Percentiles rank a stretch among this genome's conserved stretches.
phyloP scores from a whole-genome alignment of 306 rosid species.

The Cicer arietinum region DNA sequence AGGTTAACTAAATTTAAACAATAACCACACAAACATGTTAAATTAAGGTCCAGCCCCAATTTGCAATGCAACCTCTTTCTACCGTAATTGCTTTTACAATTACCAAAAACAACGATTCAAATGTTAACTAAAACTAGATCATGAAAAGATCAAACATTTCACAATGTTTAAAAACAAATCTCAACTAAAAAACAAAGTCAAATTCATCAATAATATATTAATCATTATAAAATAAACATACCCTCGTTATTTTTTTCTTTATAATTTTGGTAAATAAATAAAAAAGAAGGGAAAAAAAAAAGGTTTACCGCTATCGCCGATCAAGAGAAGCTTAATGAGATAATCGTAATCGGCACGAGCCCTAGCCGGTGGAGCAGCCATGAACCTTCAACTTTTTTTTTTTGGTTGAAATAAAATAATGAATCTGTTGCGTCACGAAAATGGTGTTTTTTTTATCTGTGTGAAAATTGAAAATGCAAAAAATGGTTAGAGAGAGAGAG shows the following conservation, averaged over 20 bases:
- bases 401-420: constrained; percentile 10
- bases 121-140: constrained; percentile 37
- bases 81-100: constrained; percentile 2
- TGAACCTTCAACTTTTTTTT: constrained; percentile 34
- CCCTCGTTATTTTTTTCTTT: neutral
- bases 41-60: constrained; percentile 10
- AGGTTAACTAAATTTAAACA: neutral
- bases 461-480: constrained; percentile 35
- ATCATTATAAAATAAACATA: constrained; percentile 1
- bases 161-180: constrained; percentile 8
- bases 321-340: constrained; percentile 91
- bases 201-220: neutral
- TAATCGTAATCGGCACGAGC: constrained; percentile 98
- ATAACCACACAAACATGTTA: constrained; percentile 23
- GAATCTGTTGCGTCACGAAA: constrained; percentile 35
- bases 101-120: constrained; percentile 24
- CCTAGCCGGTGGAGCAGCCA: constrained; percentile 99
- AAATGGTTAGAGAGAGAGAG: neutral
- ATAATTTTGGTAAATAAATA: too few relatives aligned
- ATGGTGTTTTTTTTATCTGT: constrained; percentile 42
- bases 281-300: neutral
- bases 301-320: constrained; percentile 88
- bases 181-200: neutral
- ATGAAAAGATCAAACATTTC: constrained; percentile 25
- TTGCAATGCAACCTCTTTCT: constrained; percentile 19